phyloP scores from a whole-genome alignment of 2,329 filamentous ascomycete species.

The Podosphaera xanthii region DNA sequence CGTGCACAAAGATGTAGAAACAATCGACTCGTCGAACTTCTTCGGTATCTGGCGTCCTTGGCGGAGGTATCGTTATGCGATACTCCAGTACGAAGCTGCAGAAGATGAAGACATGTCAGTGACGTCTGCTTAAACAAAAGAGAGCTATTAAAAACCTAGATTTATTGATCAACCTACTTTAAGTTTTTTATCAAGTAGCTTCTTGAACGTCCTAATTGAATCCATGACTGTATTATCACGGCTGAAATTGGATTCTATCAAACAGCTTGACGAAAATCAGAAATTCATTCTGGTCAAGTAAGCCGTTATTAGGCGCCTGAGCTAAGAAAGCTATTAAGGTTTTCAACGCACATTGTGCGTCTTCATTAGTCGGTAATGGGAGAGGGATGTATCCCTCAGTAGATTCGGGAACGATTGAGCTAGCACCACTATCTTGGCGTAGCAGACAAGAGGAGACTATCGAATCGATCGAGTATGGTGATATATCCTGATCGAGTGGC shows the following conservation, averaged over 20 bases:
- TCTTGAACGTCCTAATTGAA: too few relatives aligned
- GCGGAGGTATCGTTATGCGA: too few relatives aligned
- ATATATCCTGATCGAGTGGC: slow-evolving; percentile 23
- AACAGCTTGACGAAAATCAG: slow-evolving; percentile 59
- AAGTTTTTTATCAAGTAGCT: too few relatives aligned
- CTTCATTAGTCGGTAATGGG: slow-evolving; percentile 53
- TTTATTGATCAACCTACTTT: too few relatives aligned
- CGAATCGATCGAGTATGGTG: slow-evolving; percentile 16
- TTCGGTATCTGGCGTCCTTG: too few relatives aligned
- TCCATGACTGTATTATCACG: slow-evolving; percentile 4
- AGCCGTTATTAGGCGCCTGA: slow-evolving; percentile 32
- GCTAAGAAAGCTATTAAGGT: slow-evolving; percentile 65
- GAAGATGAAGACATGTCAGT: too few relatives aligned
- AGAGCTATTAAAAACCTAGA: too few relatives aligned
- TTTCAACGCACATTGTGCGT: slow-evolving; percentile 61
- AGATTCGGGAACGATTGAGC: slow-evolving; percentile 21
- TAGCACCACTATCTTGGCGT: slow-evolving; percentile 28
- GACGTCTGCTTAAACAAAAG: too few relatives aligned
- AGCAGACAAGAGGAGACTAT: slow-evolving; percentile 23
- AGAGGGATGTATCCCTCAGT: slow-evolving; percentile 31
- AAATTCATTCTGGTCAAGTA: slow-evolving; percentile 59
- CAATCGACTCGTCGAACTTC: too few relatives aligned
- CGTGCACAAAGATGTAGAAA: too few relatives aligned
- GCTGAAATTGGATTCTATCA: slow-evolving; percentile 58
- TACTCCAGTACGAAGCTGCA: too few relatives aligned